A percentile compares a stretch with the other conserved stretches of the same genome.
Conservation (phyloP, 768 basidiomycete genomes). For the Dentipellis fragilis region DNA sequence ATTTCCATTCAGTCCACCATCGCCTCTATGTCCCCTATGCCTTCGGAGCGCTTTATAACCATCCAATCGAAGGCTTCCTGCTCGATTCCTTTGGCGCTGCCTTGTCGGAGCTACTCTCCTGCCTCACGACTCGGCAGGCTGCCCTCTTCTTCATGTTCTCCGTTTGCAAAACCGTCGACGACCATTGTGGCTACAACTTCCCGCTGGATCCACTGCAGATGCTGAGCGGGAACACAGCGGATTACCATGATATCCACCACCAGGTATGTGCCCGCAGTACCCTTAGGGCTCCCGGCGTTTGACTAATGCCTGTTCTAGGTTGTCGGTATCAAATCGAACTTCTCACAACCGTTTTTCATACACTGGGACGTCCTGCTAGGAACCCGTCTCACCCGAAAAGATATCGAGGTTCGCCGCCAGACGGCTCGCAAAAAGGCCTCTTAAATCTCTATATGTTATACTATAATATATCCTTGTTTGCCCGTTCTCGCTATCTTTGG, state of each 20-base stretch:
- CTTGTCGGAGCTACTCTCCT: constrained; percentile 58
- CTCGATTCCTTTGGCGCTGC: constrained; percentile 78
- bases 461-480: not conserved
- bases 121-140: constrained; percentile 75
- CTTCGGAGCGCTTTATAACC: constrained; percentile 95
- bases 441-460: not conserved
- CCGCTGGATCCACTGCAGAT: constrained; percentile 91
- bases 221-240: constrained; percentile 80
- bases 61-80: constrained; percentile 88
- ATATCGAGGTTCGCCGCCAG: constrained; percentile 39
- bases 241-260: constrained; percentile 98
- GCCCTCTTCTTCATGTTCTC: constrained; percentile 75
- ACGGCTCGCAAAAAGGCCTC: constrained; percentile 3
- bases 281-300: not conserved
- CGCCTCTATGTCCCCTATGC: constrained; percentile 95
- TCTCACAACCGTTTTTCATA: constrained; percentile 90
- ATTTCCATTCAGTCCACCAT: constrained; percentile 92
- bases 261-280: constrained; percentile 40
- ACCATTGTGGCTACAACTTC: constrained; percentile 85
- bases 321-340: constrained; percentile 92
- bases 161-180: constrained; percentile 89
- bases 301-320: constrained; percentile 24
- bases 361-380: constrained; percentile 87
- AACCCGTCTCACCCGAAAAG: constrained; percentile 70
- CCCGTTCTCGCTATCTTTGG: not conserved